phyloP scores from a whole-genome alignment of 495 filamentous ascomycete species.

The Parmelia sp. region DNA sequence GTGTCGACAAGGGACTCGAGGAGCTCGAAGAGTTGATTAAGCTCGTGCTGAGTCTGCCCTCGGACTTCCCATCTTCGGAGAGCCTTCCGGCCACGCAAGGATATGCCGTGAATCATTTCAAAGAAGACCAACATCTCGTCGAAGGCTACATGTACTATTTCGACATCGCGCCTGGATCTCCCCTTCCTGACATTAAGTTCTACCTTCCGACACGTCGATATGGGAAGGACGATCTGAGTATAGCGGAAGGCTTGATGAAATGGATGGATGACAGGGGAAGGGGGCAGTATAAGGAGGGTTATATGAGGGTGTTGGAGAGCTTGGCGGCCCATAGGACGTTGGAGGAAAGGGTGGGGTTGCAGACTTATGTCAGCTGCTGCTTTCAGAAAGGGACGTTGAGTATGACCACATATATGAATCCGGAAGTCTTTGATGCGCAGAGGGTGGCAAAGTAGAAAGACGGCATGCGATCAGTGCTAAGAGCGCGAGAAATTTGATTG shows the following conservation, averaged over 20 bases:
- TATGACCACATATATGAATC: background rate
- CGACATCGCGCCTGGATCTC: constrained; percentile 28
- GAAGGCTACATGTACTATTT: constrained; percentile 30
- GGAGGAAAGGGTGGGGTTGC: background rate
- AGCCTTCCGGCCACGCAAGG: constrained; percentile 25
- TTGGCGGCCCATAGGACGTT: background rate
- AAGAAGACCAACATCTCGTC: background rate
- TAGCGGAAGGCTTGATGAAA: background rate
- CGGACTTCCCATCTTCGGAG: constrained; percentile 17
- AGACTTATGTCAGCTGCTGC: background rate
- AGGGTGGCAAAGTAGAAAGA: background rate
- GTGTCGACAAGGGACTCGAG: constrained; percentile 12
- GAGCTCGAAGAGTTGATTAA: constrained; percentile 22
- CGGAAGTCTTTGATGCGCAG: background rate
- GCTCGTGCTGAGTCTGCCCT: constrained; percentile 22
- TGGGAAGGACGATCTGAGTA: background rate
- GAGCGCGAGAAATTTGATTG: background rate
- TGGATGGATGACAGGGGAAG: background rate
- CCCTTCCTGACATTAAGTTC: constrained; percentile 30
- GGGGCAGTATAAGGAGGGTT: background rate
- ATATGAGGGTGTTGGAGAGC: background rate
- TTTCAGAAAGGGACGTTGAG: background rate
- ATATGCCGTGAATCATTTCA: constrained; percentile 30
- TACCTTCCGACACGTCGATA: constrained; percentile 15
- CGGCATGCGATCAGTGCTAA: background rate